Base-by-base conservation (phyloP, 208 protist species). In the Herpetomonas tarakana region DNA sequence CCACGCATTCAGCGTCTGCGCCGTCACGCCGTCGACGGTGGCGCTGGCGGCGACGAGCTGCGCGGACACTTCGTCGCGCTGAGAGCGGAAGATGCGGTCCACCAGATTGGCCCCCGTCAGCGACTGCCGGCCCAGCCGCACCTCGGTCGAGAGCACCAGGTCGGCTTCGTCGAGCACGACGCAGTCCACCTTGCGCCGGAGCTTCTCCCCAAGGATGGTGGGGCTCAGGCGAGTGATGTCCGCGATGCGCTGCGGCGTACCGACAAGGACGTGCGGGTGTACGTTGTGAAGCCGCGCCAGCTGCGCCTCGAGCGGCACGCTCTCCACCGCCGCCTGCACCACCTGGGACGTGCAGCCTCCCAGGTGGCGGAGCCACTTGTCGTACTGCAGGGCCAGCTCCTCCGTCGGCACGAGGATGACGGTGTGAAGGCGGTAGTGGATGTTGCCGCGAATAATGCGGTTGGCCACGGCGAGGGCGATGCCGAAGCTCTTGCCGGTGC, bases 101-200 rank as follows among this genome's bases (percentile, higher is more conserved):
- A 96, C 84, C 16, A 96, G 71, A 51, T 81, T 82, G 3, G 70
- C 69, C 2, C 89, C 89, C 61, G 50, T 81, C 21, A 91, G 44
- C 22, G 31, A 58, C 51, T 90, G 76, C n/a, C 62, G 59, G 9
- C 65, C 65, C 60, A 70, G 65, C 28, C 27, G 22, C 3, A 78
- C 39, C 2, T 75, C 46, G 21, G 58, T 46, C 16, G 57, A 41
- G 12, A 96, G 64, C 24, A 96, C 65, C 49, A 91, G 58, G 59
- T 96, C 89, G 0, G 89, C 89, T 61, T 96, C 89, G 61, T 96
- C 89, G 6, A 96, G 76, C 70, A 96, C 84, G 29, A 96, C 78
- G 54, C 89, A 96, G 62, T 96, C 89, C 56, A 96, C 84, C 66
- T 88, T 88, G n/a, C 82, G 69, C 9, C 89, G 89, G 46, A 96